phyloP scores from a whole-genome alignment of 2,329 filamentous ascomycete genomes.

The Curvularia verruculosa region DNA sequence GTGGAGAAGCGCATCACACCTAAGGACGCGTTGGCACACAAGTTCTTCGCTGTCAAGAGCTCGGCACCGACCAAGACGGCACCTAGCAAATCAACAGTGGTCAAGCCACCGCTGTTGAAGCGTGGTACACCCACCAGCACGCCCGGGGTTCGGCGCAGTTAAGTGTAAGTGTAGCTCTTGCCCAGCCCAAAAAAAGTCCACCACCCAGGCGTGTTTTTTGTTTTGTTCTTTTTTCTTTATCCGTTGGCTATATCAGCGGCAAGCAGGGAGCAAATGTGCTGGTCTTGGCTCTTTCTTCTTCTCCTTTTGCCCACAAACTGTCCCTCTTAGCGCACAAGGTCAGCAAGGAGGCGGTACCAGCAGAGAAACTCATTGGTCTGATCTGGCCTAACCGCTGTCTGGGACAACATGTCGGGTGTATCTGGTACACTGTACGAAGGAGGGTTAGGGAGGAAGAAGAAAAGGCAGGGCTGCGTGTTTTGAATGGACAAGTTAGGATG shows the following conservation, averaged over 20 bases:
- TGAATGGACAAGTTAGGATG: not conserved
- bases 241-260: not conserved
- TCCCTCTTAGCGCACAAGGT: not conserved
- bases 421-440: not conserved
- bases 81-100: conserved; percentile 31
- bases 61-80: conserved; percentile 20
- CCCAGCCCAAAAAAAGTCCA: too few relatives aligned
- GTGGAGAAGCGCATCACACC: conserved; percentile 91
- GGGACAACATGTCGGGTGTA: not conserved
- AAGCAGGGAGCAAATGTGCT: not conserved
- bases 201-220: not conserved
- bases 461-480: not conserved
- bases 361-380: not conserved
- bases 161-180: conserved; percentile 11
- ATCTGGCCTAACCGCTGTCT: not conserved
- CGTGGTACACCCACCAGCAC: conserved; percentile 22
- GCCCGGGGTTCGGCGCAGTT: conserved; percentile 18
- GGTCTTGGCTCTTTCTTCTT: not conserved
- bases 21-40: conserved; percentile 83
- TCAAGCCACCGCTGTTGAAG: conserved; percentile 37
- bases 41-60: conserved; percentile 70
- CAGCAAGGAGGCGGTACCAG: not conserved
- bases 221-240: conserved; percentile 1
- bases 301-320: not conserved
- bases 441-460: not conserved